Conservation (phyloP, 352 stramenopile genomes). For the Pythium angustatum region DNA sequence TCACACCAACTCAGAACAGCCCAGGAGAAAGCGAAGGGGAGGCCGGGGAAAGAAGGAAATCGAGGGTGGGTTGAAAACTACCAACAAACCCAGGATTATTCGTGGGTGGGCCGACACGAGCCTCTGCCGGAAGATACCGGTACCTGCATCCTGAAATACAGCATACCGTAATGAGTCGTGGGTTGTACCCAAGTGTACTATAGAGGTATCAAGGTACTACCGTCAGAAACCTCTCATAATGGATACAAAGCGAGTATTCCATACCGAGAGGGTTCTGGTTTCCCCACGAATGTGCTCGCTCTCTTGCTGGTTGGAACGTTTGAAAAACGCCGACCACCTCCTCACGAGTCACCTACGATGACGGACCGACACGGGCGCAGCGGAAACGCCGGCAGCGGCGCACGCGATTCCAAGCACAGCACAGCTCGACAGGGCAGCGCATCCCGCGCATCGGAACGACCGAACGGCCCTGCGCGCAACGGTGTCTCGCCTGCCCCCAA, state of each 20-base stretch:
- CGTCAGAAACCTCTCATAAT: not conserved
- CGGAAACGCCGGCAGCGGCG: conserved; percentile 10
- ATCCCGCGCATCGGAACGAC: conserved; percentile 6
- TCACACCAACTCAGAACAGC: conserved; percentile 13
- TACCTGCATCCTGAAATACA: not conserved
- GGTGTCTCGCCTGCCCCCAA: conserved; percentile 3
- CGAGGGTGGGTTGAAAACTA: conserved; percentile 19
- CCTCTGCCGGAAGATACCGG: conserved; percentile 1
- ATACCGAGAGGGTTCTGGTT: not conserved
- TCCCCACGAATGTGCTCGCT: not conserved
- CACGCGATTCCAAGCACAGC: conserved; percentile 19
- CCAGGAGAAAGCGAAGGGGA: conserved; percentile 3
- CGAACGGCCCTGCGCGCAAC: not conserved
- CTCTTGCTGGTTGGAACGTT: conserved; percentile 9
- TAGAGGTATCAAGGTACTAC: not conserved
- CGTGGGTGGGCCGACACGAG: not conserved
- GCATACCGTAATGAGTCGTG: conserved; percentile 8
- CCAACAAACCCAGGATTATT: conserved; percentile 1
- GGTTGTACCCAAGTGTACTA: not conserved
- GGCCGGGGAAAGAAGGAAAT: not conserved
- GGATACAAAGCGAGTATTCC: not conserved
- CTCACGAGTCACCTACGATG: conserved; percentile 8
- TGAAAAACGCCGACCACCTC: conserved; percentile 14
- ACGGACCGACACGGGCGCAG: conserved; percentile 6
- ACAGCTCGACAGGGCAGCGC: conserved; percentile 5